Conservation (phyloP, 805 yeast species). For the Metschnikowia arizonensis region DNA sequence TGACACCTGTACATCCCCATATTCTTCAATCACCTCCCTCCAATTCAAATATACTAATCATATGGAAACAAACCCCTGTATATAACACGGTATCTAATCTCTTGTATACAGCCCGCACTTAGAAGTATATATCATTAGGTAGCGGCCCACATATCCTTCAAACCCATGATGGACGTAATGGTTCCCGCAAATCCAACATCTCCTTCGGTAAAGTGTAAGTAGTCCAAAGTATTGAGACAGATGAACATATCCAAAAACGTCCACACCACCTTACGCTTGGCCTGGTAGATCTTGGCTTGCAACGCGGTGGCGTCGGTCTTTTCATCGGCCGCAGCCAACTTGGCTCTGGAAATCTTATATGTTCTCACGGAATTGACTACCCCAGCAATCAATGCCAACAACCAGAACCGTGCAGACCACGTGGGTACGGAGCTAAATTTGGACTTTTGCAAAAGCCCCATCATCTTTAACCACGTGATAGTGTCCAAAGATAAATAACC, state of each 20-base stretch:
- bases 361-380: slow-evolving; percentile 56
- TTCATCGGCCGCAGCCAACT: slow-evolving; percentile 26
- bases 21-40: too few species aligned
- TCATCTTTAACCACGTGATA: slow-evolving; percentile 54
- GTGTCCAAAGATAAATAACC: slow-evolving; percentile 63
- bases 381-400: slow-evolving; percentile 62
- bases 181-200: slow-evolving; percentile 81
- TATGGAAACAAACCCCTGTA: too few species aligned
- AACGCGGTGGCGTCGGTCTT: slow-evolving; percentile 34
- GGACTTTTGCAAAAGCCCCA: slow-evolving; percentile 50
- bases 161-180: slow-evolving; percentile 73
- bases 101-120: too few species aligned
- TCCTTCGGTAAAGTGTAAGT: slow-evolving; percentile 67
- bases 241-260: slow-evolving; percentile 71
- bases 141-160: slow-evolving; percentile 64
- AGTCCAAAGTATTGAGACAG: slow-evolving; percentile 64
- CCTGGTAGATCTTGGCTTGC: slow-evolving; percentile 42
- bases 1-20: too few species aligned
- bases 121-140: slow-evolving; percentile 18
- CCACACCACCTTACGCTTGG: slow-evolving; percentile 67
- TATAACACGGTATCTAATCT: too few species aligned
- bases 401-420: slow-evolving; percentile 72
- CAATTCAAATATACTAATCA: too few species aligned
- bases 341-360: slow-evolving; percentile 43
- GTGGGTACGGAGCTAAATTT: slow-evolving; percentile 49